Conservation (phyloP, 2,329 filamentous ascomycete genomes). For the Ascomycota sp. region DNA sequence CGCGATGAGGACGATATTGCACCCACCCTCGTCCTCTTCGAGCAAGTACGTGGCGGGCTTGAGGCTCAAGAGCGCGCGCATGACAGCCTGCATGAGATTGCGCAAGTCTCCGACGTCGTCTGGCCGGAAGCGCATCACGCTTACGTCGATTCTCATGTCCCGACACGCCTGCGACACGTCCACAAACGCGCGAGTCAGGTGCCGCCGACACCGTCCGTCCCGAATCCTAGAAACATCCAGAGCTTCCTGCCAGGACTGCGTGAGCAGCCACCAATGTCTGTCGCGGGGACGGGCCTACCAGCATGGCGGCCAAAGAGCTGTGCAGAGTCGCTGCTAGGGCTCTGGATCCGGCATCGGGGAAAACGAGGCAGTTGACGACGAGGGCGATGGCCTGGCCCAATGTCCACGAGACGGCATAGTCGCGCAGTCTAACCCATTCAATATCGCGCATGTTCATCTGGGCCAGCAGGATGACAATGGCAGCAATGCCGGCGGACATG, state of each 20-base stretch:
- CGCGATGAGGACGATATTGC: slow-evolving; percentile 4
- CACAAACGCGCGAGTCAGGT: slow-evolving; percentile 30
- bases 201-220: slow-evolving; percentile 15
- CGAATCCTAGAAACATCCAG: slow-evolving; percentile 11
- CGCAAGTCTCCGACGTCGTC: slow-evolving; percentile 27
- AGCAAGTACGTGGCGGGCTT: slow-evolving; percentile 27
- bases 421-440: slow-evolving; percentile 27
- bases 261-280: background rate
- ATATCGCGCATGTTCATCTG: slow-evolving; percentile 22
- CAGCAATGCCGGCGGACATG: slow-evolving; percentile 32
- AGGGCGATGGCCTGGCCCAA: slow-evolving; percentile 33
- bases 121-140: slow-evolving; percentile 29
- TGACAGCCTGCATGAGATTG: slow-evolving; percentile 33
- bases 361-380: slow-evolving; percentile 23
- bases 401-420: slow-evolving; percentile 34
- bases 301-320: slow-evolving; percentile 24
- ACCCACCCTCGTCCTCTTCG: slow-evolving; percentile 7
- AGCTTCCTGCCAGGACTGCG: slow-evolving; percentile 7
- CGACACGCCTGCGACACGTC: slow-evolving; percentile 33
- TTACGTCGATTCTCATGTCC: slow-evolving; percentile 35
- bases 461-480: slow-evolving; percentile 31
- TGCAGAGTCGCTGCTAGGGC: slow-evolving; percentile 27
- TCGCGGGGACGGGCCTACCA: slow-evolving; percentile 10
- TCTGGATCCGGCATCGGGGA: slow-evolving; percentile 34
- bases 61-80: slow-evolving; percentile 31